Conservation (phyloP, 441 rosid genomes). For the Euphorbia celastroides region DNA sequence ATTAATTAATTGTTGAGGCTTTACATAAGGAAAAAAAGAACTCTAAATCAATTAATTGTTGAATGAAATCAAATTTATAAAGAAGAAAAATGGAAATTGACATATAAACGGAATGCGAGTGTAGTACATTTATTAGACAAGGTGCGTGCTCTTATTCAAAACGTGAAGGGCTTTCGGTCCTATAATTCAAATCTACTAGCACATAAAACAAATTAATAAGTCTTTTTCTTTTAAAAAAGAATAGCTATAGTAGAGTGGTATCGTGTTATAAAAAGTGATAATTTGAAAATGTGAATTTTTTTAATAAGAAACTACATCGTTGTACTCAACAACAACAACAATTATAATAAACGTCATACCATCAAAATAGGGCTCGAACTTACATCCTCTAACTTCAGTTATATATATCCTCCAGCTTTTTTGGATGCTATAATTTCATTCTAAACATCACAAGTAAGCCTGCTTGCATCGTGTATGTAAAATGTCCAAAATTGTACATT, state of each 20-base stretch:
- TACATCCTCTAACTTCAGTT: too few relatives aligned
- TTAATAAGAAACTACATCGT: too few relatives aligned
- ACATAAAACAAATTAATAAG: too few relatives aligned
- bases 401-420: not conserved
- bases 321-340: conserved; percentile 22
- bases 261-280: too few relatives aligned
- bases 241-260: too few relatives aligned
- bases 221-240: too few relatives aligned
- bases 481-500: too few relatives aligned
- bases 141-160: conserved; percentile 31
- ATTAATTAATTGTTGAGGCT: conserved; percentile 5
- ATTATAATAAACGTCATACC: too few relatives aligned
- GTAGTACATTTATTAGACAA: conserved; percentile 44
- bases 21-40: not conserved
- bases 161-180: conserved; percentile 24
- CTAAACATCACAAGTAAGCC: not conserved
- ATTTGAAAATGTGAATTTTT: too few relatives aligned
- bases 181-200: conserved; percentile 13
- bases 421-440: not conserved
- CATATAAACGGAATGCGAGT: conserved; percentile 26
- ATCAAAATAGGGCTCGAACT: too few relatives aligned
- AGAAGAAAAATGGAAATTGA: conserved; percentile 24
- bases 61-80: conserved; percentile 17
- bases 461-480: too few relatives aligned
- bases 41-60: not conserved